Base-by-base conservation (phyloP, 805 yeast genomes). In the Candida glaebosa region DNA sequence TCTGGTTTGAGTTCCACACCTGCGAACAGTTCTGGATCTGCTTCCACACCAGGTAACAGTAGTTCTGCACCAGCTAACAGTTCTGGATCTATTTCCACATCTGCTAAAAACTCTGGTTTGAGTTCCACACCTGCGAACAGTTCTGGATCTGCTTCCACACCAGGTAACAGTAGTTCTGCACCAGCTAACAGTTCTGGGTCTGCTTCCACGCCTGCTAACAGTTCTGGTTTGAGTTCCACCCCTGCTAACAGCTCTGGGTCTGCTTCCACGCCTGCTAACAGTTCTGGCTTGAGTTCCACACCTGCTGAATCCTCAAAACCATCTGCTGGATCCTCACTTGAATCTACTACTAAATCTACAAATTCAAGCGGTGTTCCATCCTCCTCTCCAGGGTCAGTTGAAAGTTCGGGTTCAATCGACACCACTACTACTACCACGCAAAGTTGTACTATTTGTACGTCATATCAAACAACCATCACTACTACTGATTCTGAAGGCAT, bases 11-110 rank as follows among this genome's bases (percentile, higher is more conserved):
- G n/a, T n/a, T n/a, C n/a, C n/a, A n/a, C n/a, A n/a, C n/a, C n/a
- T n/a, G n/a, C n/a, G n/a, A n/a, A n/a, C 16, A 10, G 39, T n/a
- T 14, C 39, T 35, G 34, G 32, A 8, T 17, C 34, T 31, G 26
- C 44, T 4, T 16, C 43, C 25, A 37, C 19, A 5, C 93, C 35
- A 2, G 34, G 31, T 18, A 17, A 45, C 33, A 32, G 36, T 7
- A 20, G 42, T 32, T 31, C 41, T 16, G 31, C 45, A 18, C 20
- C 26, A 22, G 6, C 16, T 5, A 28, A 7, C 14, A 6, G 12
- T 14, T 14, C 31, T 28, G 16, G 31, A 5, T 28, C 12, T 28
- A 12, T 37, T 40, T 16, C 44, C 26, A 15, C 41, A 31, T 15
- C 36, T 18, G 31, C 38, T 28, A 35, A 42, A 12, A 6, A 5